Base-by-base conservation (phyloP, 2,329 filamentous ascomycete species). In the Sclerotinia minor region DNA sequence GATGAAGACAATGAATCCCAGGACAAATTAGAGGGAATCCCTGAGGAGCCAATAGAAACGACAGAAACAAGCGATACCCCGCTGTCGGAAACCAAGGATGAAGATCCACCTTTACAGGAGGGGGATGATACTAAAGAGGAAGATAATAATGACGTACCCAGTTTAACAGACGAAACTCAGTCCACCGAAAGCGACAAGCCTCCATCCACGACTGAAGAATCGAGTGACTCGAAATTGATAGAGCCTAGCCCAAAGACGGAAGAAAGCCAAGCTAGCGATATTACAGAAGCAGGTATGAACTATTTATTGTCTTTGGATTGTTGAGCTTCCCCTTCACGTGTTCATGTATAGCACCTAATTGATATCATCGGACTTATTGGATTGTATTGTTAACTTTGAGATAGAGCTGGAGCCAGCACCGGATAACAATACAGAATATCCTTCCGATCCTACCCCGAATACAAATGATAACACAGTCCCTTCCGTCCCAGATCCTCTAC, bases 11-110 rank as follows among this genome's bases (percentile, higher is more conserved):
- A 58, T 65, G 53, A 65, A 32, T 7, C 21, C 38, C 50, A 65
- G 32, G 63, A 65, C 13, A 63, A 47, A 65, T 47, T 47, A 24
- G 44, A 65, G 26, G 54, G 38, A 32, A 60, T 47, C 38, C 32
- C 45, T 41, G 45, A 63, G 45, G 45, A 63, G 45, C 59, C 59
- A 63, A 63, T 63, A 63, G 59, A 26, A 63, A 50, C 32, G 8
- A 41, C 47, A 50, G 32, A 63, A 50, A 50, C 59, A 63, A 63
- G 59, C 59, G 59, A 63, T 50, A 63, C 59, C 59, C 59, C 59
- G 59, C 59, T 50, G 47, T 24, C 44, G 32, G 58, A 50, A 24
- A 61, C 44, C 45, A n/a, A 49, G 21, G 58, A 49, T 49, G 58
- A 8, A 35, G 44, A 49, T 38, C 29, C 58, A 49, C 58, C 2